Base-by-base conservation (phyloP, 2,329 filamentous ascomycete species). In the Aspergillus brasiliensis region DNA sequence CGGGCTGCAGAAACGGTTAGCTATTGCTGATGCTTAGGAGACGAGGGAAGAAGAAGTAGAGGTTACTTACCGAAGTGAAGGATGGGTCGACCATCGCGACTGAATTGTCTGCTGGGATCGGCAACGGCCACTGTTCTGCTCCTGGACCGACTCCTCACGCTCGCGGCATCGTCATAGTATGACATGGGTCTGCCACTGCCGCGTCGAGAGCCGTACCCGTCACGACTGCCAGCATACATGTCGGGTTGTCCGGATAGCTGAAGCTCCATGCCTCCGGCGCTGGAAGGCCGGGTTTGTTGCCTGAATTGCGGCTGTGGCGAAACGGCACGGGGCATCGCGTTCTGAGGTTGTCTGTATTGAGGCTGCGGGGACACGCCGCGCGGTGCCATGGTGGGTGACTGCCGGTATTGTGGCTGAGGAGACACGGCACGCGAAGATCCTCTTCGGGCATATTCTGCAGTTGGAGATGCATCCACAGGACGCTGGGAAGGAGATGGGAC, bases 81-180 rank as follows among this genome's bases (percentile, higher is more conserved):
- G 72, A 98, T 94, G 37, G 91, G 88, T 62, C 91, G 86, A 28
- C 95, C 94, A 74, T 97, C 92, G 63, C 87, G 86, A 5, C 91
- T 97, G 69, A 91, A 92, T 69, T 93, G 90, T 67, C 91, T 69
- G 55, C 71, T 73, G 62, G 74, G 84, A n/a, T 88, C 87, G 25
- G 86, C 83, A 69, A 95, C 90, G n/a, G 90, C 92, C 61, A 95
- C 83, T 70, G 92, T 97, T 82, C 94, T 92, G 76, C 92, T 97
- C 65, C 86, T 75, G n/a, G 81, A 82, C 44, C 82, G 75, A 49
- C 80, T 75, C 69, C 88, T 80, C 65, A 84, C 82, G 78, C 77
- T 67, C 57, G 74, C 69, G 37, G 62, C 56, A 46, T 80, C 77
- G n/a, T 80, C 81, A 60, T 85, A 84, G 65, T 83, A 82, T 51